Base-by-base conservation (phyloP, 805 yeast species). In the Starmerella lactis-condensi region DNA sequence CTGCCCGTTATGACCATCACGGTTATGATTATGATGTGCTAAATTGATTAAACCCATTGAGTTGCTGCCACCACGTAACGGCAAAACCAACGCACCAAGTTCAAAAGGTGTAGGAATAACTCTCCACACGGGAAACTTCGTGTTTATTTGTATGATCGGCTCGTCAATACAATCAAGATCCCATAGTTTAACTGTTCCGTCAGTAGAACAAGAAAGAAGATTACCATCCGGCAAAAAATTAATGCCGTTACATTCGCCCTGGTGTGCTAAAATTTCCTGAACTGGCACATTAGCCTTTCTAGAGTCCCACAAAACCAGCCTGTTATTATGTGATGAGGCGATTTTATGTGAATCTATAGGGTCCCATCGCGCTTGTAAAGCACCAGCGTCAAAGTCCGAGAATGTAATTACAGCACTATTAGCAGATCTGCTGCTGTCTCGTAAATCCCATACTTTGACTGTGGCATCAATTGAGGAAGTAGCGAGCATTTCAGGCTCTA, bases 361-460 rank as follows among this genome's bases (percentile, higher is more conserved):
- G 50, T 75, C 79, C 95, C 96, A 89, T 49, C 85, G 82, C 11
- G 82, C 94, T 51, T 85, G 96, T 1, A 92, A 69, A 3, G 95
- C 92, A 2, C 91, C 85, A 1, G 94, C 91, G 34, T 77, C 58
- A 91, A 94, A 89, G 48, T 85, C 93, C n/a, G 93, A 79, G 56
- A 79, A 82, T 28, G 71, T 64, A 36, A 65, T 64, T 4, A 27
- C 17, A 5, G 37, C 18, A 5, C 17, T 12, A 6, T 20, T 20
- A 0, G 95, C 93, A 29, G 67, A 57, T 11, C n/a, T 21, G 14
- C 37, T 26, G 0, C 93, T 85, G 11, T 72, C 62, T 36, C 96
- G 61, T 60, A 83, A 61, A 54, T 89, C 98, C 98, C 98, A 89
- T 2, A 76, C 69, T 33, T 71, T 69, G 13, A 82, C 75, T 44